A percentile compares a stretch with the other conserved stretches of the same genome.
Conservation (phyloP, 2,329 filamentous ascomycete genomes). For the Trichoderma hamatum region DNA sequence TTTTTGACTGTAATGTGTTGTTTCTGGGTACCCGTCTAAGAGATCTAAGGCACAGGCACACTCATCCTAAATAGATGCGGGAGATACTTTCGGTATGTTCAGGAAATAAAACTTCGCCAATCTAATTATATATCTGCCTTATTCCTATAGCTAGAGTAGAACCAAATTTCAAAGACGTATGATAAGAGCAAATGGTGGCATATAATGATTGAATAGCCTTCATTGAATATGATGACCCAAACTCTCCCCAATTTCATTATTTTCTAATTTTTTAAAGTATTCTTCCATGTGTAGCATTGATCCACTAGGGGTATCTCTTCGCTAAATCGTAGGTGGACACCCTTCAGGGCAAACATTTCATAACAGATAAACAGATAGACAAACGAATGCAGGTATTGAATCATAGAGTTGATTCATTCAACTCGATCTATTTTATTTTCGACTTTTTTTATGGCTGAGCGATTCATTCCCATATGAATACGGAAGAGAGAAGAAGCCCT, state of each 20-base stretch:
- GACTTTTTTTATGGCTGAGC: conserved; percentile 1
- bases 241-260: neutral
- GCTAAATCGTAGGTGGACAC: conserved; percentile 20
- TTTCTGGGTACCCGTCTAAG: neutral
- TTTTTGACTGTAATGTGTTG: neutral
- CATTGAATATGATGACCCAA: conserved; percentile 1
- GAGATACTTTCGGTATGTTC: neutral
- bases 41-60: neutral
- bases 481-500: neutral
- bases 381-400: conserved; percentile 15
- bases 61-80: neutral
- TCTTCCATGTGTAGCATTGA: conserved; percentile 9
- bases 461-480: neutral
- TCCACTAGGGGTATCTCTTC: conserved; percentile 20
- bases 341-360: conserved; percentile 9
- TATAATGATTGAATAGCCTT: conserved; percentile 4
- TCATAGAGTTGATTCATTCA: neutral
- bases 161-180: conserved; percentile 9
- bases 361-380: conserved; percentile 16
- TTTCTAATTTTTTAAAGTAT: neutral
- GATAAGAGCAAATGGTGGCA: conserved; percentile 2
- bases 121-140: conserved; percentile 12
- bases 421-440: neutral
- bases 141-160: conserved; percentile 1
- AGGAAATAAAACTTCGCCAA: conserved; percentile 14